A percentile compares a stretch with the other conserved stretches of the same genome.
Conservation (phyloP, 331 rosid species). For the Pyracantha coccinea region DNA sequence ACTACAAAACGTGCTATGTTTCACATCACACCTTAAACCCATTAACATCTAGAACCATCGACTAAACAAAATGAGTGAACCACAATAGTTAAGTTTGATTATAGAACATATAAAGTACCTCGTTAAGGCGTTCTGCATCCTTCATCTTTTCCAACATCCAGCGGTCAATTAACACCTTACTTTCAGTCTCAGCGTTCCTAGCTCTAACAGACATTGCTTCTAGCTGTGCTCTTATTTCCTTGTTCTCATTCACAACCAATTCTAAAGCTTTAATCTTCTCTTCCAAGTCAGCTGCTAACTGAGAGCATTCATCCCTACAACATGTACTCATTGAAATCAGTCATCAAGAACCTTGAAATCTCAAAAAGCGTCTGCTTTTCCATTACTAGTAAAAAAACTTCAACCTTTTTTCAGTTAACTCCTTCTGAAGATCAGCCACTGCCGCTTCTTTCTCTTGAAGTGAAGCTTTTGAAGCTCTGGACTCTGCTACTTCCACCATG, state of each 20-base stretch:
- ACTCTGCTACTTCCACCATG: constrained; percentile 77
- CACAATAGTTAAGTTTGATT: background rate
- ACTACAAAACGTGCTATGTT: background rate
- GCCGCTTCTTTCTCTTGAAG: constrained; percentile 55
- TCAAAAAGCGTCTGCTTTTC: background rate
- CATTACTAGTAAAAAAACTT: background rate
- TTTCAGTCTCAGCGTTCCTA: constrained; percentile 80
- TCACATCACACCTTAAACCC: background rate
- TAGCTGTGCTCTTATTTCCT: constrained; percentile 57
- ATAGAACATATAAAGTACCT: constrained; percentile 38
- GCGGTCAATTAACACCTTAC: constrained; percentile 82
- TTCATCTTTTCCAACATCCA: constrained; percentile 99
- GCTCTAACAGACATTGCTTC: constrained; percentile 57
- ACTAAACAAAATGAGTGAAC: background rate
- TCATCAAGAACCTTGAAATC: constrained; percentile 5
- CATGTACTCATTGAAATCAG: constrained; percentile 8
- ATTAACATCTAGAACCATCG: background rate
- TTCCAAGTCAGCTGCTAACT: constrained; percentile 60
- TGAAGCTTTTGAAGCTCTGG: constrained; percentile 57
- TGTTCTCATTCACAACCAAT: constrained; percentile 63
- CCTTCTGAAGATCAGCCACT: constrained; percentile 39
- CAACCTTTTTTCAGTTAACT: constrained; percentile 64
- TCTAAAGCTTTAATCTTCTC: constrained; percentile 66
- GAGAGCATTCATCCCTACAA: constrained; percentile 70
- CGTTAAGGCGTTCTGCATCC: constrained; percentile 98